Percentiles rank a stretch among this genome's conserved stretches.
phyloP scores from a whole-genome alignment of 169 alveolate genomes.

The Miamiensis avidus region DNA sequence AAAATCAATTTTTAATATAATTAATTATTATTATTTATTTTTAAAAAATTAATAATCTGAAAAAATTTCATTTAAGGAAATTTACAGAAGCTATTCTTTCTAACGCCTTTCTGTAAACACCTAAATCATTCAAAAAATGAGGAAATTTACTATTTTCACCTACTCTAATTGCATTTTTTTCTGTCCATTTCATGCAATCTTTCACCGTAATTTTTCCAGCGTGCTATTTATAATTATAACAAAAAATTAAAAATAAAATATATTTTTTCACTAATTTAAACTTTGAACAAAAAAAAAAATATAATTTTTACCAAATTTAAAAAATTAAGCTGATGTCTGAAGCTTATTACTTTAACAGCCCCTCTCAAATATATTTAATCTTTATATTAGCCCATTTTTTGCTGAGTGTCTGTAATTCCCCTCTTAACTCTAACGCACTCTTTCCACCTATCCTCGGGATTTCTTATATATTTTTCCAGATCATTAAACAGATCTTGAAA shows the following conservation, averaged over 20 bases:
- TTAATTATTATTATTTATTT: too few species aligned
- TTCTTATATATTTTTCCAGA: constrained; percentile 50
- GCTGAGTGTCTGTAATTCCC: constrained; percentile 58
- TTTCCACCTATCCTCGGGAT: constrained; percentile 57
- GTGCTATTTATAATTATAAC: constrained; percentile 7
- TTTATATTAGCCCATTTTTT: constrained; percentile 58
- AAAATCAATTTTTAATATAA: too few species aligned
- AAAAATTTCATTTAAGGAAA: neutral
- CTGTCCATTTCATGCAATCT: constrained; percentile 41
- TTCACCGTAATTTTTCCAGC: constrained; percentile 41
- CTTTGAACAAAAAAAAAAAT: neutral
- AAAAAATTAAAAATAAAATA: too few species aligned
- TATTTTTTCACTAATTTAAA: too few species aligned
- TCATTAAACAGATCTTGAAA: constrained; percentile 53
- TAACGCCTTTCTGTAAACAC: constrained; percentile 43
- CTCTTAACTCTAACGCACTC: constrained; percentile 64
- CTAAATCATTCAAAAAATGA: constrained; percentile 55
- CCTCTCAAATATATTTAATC: constrained; percentile 49
- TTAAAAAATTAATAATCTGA: too few species aligned
- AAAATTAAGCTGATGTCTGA: neutral
- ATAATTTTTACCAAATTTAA: neutral
- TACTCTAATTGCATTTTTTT: constrained; percentile 19
- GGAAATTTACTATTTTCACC: constrained; percentile 49
- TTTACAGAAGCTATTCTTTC: constrained; percentile 54
- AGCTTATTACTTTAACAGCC: neutral